These are phyloP conservation scores for Solanum chmielewskii DNA, from an alignment of 257 asterid species.

Conservation along the genomic window DNA sequence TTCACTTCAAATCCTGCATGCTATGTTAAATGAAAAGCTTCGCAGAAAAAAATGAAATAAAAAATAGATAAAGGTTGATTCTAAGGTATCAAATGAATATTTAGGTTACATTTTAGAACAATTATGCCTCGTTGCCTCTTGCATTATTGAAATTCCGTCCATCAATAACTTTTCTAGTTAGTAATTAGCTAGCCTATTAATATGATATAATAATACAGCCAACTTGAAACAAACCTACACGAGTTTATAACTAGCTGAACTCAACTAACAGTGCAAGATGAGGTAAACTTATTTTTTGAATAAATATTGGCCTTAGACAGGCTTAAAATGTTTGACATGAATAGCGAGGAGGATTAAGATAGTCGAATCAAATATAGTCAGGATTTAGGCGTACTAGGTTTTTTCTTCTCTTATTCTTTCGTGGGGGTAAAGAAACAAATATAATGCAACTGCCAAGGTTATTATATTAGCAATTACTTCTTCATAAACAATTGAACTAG, in stretches of 20 bases:
- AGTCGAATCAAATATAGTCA: not conserved
- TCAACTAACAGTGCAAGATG: not conserved
- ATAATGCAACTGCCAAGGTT: not conserved
- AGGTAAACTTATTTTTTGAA: not conserved
- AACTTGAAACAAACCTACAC: not conserved
- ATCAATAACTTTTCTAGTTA: not conserved
- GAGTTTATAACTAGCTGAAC: not conserved
- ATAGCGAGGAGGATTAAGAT: not conserved
- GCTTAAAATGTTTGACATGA: not conserved
- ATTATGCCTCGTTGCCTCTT: not conserved
- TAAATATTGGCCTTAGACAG: not conserved
- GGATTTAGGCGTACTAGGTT: not conserved
- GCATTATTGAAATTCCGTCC: not conserved
- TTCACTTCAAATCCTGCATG: constrained; percentile 65
- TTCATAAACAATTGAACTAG: not conserved
- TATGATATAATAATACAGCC: not conserved
- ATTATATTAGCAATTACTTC: not conserved
- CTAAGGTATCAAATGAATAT: not conserved
- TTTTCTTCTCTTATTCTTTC: no score
- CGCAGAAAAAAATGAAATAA: not conserved
- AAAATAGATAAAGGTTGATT: not conserved
- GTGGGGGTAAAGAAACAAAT: not conserved
- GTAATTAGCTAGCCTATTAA: not conserved
- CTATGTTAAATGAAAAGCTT: constrained; percentile 23
- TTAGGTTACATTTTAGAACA: not conserved